Base-by-base conservation (phyloP, 2,329 filamentous ascomycete genomes). In the Epichloe gansuensis region DNA sequence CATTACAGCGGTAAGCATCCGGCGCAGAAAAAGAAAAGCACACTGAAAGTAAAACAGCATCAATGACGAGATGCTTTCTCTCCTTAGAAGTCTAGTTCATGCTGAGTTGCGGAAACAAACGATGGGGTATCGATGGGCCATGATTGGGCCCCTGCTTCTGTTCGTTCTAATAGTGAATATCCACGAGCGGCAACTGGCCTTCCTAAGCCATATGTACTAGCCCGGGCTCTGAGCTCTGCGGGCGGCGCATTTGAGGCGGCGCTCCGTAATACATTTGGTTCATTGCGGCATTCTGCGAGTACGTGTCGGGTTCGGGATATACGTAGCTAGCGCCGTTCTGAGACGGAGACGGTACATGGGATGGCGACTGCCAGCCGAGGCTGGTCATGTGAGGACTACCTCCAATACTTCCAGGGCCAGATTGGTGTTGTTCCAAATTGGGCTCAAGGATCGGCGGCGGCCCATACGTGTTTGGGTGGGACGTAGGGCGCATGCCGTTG, bases 371-470 rank as follows among this genome's bases (percentile, higher is more conserved):
- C 90, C 91, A 96, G 51, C 87, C 86, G 56, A 88, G 77, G 55
- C 77, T 82, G 55, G 72, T 70, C 81, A 95, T 88, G 67, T 96
- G 90, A 49, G 91, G 90, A 66, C 89, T 95, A 50, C 87, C 86
- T 52, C 74, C 81, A n/a, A 80, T 84, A 64, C 87, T 95, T 51
- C 76, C 76, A 48, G 73, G 67, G 2, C 78, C 81, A 3, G 80
- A 74, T 60, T 85, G 83, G 57, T 85, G 82, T 54, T 87, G 84
- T 64, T 91, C 88, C 55, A 88, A 78, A 66, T 81, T 90, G 27
- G 90, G 89, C 71, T 96, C 91, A 49, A 96, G 75, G 15, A 87
- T 89, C 47, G 86, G 82, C 2, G 88, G 87, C 25, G 87, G 88
- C n/a, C 84, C 86, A 66, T 91, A 95, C 54, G 78, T 77, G 12